These are phyloP conservation scores for Orbilia ellipsospora DNA, from an alignment of 2,329 filamentous ascomycete species.

Conservation along the genomic window DNA sequence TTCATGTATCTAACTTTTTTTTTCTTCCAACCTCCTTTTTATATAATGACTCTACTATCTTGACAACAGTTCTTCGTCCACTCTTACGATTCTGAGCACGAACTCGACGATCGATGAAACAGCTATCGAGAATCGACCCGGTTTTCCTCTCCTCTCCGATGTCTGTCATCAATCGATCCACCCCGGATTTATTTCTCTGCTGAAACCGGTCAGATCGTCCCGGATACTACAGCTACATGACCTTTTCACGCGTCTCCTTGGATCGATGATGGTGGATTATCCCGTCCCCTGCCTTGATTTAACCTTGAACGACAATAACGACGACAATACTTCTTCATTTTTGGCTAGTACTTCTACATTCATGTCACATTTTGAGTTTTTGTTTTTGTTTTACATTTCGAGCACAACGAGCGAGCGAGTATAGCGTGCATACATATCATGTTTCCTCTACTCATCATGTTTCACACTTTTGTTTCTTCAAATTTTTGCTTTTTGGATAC, in stretches of 20 bases:
- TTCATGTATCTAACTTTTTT: conserved; percentile 51
- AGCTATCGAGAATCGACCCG: conserved; percentile 7
- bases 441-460: conserved; percentile 1
- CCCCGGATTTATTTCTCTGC: no score
- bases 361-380: neutral
- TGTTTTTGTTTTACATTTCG: neutral
- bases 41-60: conserved; percentile 28
- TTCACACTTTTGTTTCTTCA: neutral
- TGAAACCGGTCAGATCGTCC: no score
- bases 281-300: neutral
- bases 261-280: neutral
- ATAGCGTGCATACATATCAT: conserved; percentile 19
- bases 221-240: no score
- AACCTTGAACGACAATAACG: conserved; percentile 1
- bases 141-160: neutral
- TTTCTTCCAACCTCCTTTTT: conserved; percentile 9
- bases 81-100: neutral
- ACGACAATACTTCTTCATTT: neutral
- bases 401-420: conserved; percentile 11
- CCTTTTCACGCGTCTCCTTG: neutral
- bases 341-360: neutral
- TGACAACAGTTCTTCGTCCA: conserved; percentile 21
- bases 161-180: neutral
- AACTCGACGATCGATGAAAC: conserved; percentile 9
- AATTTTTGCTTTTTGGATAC: conserved; percentile 1